Evolutionary conservation across 75 land plant species (phyloP).

Genomic region (Picea sitchensis): DNA sequence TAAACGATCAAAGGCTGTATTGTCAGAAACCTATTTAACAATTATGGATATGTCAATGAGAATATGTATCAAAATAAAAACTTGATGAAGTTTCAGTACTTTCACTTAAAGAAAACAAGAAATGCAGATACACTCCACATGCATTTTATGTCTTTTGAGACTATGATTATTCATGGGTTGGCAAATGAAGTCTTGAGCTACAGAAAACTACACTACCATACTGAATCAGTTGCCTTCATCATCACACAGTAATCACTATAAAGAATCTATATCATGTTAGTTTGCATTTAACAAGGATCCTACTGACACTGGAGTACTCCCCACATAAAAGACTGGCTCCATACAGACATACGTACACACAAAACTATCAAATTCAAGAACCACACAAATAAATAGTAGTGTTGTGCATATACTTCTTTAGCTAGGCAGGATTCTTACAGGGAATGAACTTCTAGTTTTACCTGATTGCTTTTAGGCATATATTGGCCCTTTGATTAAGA

Average conservation of each 20-base stretch:
- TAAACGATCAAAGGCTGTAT: slow-evolving; percentile 39
- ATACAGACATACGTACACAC: neutral
- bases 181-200: neutral
- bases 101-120: neutral
- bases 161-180: neutral
- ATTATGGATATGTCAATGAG: neutral
- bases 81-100: neutral
- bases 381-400: neutral
- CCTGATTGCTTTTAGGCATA: neutral
- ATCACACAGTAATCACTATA: no score
- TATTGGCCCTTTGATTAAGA: neutral
- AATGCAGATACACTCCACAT: neutral
- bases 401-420: neutral
- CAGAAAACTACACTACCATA: neutral
- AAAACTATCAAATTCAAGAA: neutral
- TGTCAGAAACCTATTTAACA: slow-evolving; percentile 36
- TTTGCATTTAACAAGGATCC: neutral
- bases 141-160: neutral
- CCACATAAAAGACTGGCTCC: neutral
- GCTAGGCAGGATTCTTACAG: neutral
- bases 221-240: no score
- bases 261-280: neutral
- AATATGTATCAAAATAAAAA: neutral
- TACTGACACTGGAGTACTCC: neutral
- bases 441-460: neutral